Percentiles rank a stretch among this genome's conserved stretches.
Evolutionary conservation across 257 asterid genomes (phyloP).

Genomic region (Salvia miltiorrhiza): DNA sequence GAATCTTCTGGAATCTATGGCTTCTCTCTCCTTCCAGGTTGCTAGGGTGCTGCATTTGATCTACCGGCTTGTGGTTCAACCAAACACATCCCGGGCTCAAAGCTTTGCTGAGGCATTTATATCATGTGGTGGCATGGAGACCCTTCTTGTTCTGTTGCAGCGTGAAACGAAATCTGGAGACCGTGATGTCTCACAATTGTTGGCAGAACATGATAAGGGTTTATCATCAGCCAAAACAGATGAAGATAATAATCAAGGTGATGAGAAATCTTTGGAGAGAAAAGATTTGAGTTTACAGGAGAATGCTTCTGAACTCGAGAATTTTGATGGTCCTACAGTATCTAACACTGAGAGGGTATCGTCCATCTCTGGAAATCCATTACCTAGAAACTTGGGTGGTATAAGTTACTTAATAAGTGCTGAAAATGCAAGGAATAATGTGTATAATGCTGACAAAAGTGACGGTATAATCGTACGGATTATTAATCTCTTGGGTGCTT

Average conservation of each 20-base stretch:
- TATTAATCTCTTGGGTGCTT: slow-evolving; percentile 82
- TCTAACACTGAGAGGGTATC: slow-evolving; percentile 51
- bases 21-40: slow-evolving; percentile 62
- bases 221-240: slow-evolving; percentile 38
- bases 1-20: slow-evolving; percentile 21
- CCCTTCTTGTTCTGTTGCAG: slow-evolving; percentile 93
- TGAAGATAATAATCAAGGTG: slow-evolving; percentile 31
- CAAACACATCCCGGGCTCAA: slow-evolving; percentile 81
- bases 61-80: slow-evolving; percentile 92
- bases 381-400: slow-evolving; percentile 69
- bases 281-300: slow-evolving; percentile 43
- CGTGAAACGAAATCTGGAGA: slow-evolving; percentile 95
- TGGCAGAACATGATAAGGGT: slow-evolving; percentile 34
- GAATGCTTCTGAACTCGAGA: slow-evolving; percentile 37
- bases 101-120: slow-evolving; percentile 89
- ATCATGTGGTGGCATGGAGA: slow-evolving; percentile 91
- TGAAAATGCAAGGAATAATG: slow-evolving; percentile 96
- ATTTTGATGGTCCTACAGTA: slow-evolving; percentile 31
- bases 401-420: slow-evolving; percentile 80
- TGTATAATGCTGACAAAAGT: slow-evolving; percentile 80
- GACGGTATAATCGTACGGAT: slow-evolving; percentile 81
- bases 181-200: slow-evolving; percentile 46
- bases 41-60: slow-evolving; percentile 90
- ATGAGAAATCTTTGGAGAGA: slow-evolving; percentile 38
- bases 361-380: slow-evolving; percentile 62